Conservation (phyloP, 1,284 basidiomycete genomes). For the Cutaneotrichosporon curvatum region DNA sequence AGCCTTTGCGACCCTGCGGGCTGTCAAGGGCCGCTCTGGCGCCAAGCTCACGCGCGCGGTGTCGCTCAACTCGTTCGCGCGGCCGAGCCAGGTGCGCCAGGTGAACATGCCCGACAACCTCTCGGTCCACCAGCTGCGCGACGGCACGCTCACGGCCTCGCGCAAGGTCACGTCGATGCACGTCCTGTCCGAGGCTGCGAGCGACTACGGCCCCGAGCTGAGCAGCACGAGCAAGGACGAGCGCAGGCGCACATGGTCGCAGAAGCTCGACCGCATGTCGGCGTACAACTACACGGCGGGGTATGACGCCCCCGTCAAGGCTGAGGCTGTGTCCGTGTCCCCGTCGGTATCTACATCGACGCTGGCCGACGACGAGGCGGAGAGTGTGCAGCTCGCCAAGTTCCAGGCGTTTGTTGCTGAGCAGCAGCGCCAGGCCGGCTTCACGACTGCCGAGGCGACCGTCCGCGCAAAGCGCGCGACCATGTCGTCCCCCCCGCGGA, state of each 20-base stretch:
- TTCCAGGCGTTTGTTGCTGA: slow-evolving; percentile 35
- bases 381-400: slow-evolving; percentile 27
- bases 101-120: background rate
- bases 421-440: slow-evolving; percentile 29
- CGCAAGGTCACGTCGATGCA: background rate
- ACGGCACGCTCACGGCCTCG: too few relatives aligned
- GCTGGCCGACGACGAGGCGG: background rate
- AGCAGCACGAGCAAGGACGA: slow-evolving; percentile 3
- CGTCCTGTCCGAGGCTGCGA: background rate
- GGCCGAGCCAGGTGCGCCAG: background rate
- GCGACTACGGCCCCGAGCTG: background rate
- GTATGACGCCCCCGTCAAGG: too few relatives aligned
- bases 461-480: slow-evolving; percentile 9
- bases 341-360: background rate
- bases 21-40: background rate
- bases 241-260: background rate
- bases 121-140: background rate
- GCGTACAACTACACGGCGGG: background rate
- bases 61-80: slow-evolving; percentile 10
- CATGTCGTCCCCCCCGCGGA: background rate
- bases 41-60: slow-evolving; percentile 8
- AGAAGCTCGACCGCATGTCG: background rate
- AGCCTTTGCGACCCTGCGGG: background rate
- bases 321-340: too few relatives aligned
- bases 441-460: slow-evolving; percentile 24